Evolutionary conservation across 148 eudicot species (phyloP).

Genomic region (Diospyros kaki): DNA sequence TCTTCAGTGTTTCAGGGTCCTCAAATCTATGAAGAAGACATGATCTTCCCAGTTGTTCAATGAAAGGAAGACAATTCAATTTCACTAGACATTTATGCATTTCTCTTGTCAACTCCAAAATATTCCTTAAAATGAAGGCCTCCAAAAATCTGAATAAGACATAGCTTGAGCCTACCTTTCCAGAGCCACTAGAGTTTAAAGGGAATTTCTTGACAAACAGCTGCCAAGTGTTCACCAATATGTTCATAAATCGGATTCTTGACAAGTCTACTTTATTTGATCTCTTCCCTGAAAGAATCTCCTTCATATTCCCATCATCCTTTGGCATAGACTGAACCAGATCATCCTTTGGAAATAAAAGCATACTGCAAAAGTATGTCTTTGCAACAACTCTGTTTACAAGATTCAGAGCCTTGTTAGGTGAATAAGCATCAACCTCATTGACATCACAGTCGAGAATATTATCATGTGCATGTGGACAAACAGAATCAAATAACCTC

Average conservation of each 20-base stretch:
- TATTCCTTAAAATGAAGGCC: conserved; percentile 39
- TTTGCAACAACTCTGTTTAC: conserved; percentile 60
- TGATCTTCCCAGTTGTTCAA: conserved; percentile 52
- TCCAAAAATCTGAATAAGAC: conserved; percentile 61
- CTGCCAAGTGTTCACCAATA: conserved; percentile 62
- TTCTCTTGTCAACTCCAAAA: conserved; percentile 40
- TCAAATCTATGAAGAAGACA: conserved; percentile 76
- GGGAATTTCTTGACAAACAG: conserved; percentile 51
- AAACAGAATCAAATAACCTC: conserved; percentile 50
- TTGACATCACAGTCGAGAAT: conserved; percentile 41
- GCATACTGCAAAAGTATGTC: conserved; percentile 47
- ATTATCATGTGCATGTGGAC: conserved; percentile 27
- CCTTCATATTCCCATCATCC: conserved; percentile 19
- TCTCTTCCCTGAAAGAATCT: conserved; percentile 17
- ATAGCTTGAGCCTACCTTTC: conserved; percentile 19
- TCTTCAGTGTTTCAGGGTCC: conserved; percentile 57
- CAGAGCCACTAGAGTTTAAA: conserved; percentile 19
- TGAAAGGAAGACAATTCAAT: conserved; percentile 49
- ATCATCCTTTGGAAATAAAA: conserved; percentile 43
- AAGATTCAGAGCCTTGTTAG: conserved; percentile 43
- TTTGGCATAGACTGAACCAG: conserved; percentile 18
- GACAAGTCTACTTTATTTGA: conserved; percentile 25
- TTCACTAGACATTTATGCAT: conserved; percentile 43
- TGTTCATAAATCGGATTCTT: conserved; percentile 43
- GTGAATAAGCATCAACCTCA: conserved; percentile 31